Percentiles rank a stretch among this genome's conserved stretches.
phyloP scores from a whole-genome alignment of 805 yeast genomes.

The Candida loeiensis region DNA sequence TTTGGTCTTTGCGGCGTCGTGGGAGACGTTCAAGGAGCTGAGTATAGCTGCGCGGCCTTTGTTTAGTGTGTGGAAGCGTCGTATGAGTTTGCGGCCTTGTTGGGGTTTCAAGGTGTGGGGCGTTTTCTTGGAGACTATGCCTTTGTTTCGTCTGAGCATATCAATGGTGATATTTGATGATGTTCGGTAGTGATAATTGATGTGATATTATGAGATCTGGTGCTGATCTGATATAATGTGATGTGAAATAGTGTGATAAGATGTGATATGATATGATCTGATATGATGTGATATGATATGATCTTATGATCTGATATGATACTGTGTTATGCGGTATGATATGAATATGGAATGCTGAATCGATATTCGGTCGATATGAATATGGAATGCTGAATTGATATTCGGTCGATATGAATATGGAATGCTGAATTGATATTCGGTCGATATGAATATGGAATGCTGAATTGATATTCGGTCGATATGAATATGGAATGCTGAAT shows the following conservation, averaged over 20 bases:
- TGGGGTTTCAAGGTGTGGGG: conserved; percentile 52
- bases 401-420: too few relatives aligned
- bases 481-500: too few relatives aligned
- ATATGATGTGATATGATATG: too few relatives aligned
- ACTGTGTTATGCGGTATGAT: too few relatives aligned
- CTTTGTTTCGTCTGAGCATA: conserved; percentile 3
- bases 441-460: too few relatives aligned
- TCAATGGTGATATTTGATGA: not conserved
- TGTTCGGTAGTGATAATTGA: not conserved
- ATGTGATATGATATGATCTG: too few relatives aligned
- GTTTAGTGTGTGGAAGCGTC: conserved; percentile 70
- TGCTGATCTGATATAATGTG: not conserved
- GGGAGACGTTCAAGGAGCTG: conserved; percentile 20
- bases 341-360: too few relatives aligned
- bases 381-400: too few relatives aligned
- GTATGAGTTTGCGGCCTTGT: conserved; percentile 68
- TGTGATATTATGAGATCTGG: not conserved
- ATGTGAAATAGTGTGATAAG: not conserved
- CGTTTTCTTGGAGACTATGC: conserved; percentile 1
- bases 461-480: too few relatives aligned
- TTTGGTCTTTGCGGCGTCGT: conserved; percentile 1
- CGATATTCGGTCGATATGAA: too few relatives aligned
- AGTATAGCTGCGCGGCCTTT: conserved; percentile 49
- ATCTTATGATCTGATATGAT: too few relatives aligned
- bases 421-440: too few relatives aligned